phyloP scores from a whole-genome alignment of 2,329 filamentous ascomycete genomes.

The Calonectria henricotiae region DNA sequence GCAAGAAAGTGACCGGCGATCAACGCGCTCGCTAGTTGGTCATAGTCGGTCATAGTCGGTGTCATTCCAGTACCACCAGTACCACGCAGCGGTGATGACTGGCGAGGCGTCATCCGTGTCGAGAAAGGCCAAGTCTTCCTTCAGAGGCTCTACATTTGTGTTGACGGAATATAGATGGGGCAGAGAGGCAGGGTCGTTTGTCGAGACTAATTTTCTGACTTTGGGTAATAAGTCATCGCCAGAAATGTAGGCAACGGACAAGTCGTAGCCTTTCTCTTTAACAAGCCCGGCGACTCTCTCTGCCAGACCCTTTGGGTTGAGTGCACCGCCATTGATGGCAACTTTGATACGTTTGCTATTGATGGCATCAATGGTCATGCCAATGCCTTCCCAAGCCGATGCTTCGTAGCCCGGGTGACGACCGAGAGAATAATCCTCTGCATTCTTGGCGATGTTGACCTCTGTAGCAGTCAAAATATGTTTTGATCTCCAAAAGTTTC shows the following conservation, averaged over 20 bases:
- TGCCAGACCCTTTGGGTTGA: constrained; percentile 69
- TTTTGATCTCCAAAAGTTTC: neutral
- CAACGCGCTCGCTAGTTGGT: constrained; percentile 64
- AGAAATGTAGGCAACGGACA: constrained; percentile 60
- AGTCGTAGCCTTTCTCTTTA: constrained; percentile 47
- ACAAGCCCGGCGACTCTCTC: constrained; percentile 51
- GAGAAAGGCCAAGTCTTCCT: constrained; percentile 42
- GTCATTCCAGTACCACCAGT: constrained; percentile 67
- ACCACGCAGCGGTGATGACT: constrained; percentile 69
- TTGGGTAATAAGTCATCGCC: constrained; percentile 58
- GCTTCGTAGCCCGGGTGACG: constrained; percentile 46
- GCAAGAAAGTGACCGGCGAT: constrained; percentile 61
- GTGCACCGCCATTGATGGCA: constrained; percentile 71
- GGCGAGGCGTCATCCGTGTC: constrained; percentile 58
- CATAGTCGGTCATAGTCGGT: constrained; percentile 64
- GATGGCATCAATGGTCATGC: constrained; percentile 55
- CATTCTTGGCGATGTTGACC: constrained; percentile 51
- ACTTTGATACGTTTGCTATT: constrained; percentile 68
- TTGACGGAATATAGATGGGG: constrained; percentile 52
- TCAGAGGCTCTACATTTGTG: constrained; percentile 40
- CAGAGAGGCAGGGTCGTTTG: neutral
- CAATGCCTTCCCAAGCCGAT: constrained; percentile 48
- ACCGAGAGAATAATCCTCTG: constrained; percentile 33
- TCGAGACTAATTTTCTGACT: constrained; percentile 2
- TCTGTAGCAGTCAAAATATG: constrained; percentile 40